Conservation (phyloP, 805 yeast species). For the Teunomyces atbi region DNA sequence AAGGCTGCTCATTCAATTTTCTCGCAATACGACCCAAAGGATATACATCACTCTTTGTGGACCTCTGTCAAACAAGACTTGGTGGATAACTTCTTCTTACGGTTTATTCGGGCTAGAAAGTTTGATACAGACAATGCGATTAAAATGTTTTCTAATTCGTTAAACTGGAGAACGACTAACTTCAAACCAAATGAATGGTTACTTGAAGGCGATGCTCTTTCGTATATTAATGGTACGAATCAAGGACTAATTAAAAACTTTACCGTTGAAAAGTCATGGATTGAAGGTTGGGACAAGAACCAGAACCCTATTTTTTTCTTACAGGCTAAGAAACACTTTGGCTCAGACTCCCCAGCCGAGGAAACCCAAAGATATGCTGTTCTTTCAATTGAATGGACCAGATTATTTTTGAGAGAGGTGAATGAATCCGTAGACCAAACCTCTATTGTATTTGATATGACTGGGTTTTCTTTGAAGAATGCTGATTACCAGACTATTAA, state of each 20-base stretch:
- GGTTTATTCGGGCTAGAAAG: constrained; percentile 85
- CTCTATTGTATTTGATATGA: constrained; percentile 80
- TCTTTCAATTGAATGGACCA: constrained; percentile 74
- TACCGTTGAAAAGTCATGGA: constrained; percentile 64
- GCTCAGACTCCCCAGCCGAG: constrained; percentile 50
- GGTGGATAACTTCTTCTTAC: constrained; percentile 73
- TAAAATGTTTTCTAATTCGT: constrained; percentile 67
- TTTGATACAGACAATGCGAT: constrained; percentile 71
- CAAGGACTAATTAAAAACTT: constrained; percentile 55
- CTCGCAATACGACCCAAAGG: constrained; percentile 50
- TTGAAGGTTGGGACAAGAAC: constrained; percentile 70
- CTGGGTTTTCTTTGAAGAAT: constrained; percentile 83
- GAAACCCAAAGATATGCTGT: constrained; percentile 78
- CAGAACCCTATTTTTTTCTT: constrained; percentile 81
- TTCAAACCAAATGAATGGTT: constrained; percentile 60
- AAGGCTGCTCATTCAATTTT: constrained; percentile 49
- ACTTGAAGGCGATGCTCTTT: constrained; percentile 69
- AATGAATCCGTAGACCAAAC: constrained; percentile 77
- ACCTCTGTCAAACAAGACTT: constrained; percentile 67
- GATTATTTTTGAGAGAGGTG: constrained; percentile 56
- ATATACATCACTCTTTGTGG: constrained; percentile 54
- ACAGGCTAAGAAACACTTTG: constrained; percentile 70
- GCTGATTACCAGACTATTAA: constrained; percentile 93
- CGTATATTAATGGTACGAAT: constrained; percentile 41
- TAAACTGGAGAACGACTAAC: constrained; percentile 71